Base-by-base conservation (phyloP, 1,284 basidiomycete genomes). In the Megacollybia platyphylla region DNA sequence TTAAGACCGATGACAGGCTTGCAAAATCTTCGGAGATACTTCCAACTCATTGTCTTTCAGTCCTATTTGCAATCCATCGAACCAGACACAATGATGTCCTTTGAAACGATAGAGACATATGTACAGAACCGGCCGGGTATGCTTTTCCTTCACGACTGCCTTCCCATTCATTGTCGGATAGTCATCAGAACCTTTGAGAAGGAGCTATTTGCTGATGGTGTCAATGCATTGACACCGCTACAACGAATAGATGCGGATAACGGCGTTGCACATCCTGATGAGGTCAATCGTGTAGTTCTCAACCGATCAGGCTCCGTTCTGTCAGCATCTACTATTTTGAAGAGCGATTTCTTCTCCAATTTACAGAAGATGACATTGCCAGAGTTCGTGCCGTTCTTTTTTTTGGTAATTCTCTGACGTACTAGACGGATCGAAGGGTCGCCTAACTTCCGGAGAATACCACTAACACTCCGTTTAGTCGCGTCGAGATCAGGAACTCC, bases 101-200 rank as follows among this genome's bases (percentile, higher is more conserved):
- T 87, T 36, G 81, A 85, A 51, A 79, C 71, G 2, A 84, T 96
- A 40, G 87, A 87, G 53, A 73, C 69, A 2, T 96, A 85, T 51
- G 81, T 94, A 29, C 78, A 83, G 56, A 76, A 76, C 49, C 70
- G 87, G 34, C 90, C 90, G 50, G 87, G 86, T 86, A 54, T 43
- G 62, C 55, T 20, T 32, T 36, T 13, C 30, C 40, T 3, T 8
- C 11, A 34, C 9, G 5, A 10, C 5, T 20, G 32, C 24, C 27
- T 17, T 8, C 35, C 5, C 7, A 15, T 17, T 15, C 17, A 13
- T 41, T 10, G 38, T 18, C 5, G 17, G 28, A 26, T 57, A 76
- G 96, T 98, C 10, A 91, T 98, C 63, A 86, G 86, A 56, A 99
- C 96, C 0, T 93, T 98, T 48, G 80, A 94, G 60, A 90, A 88